phyloP scores from a whole-genome alignment of 495 filamentous ascomycete genomes.

The Pseudevernia furfuracea region DNA sequence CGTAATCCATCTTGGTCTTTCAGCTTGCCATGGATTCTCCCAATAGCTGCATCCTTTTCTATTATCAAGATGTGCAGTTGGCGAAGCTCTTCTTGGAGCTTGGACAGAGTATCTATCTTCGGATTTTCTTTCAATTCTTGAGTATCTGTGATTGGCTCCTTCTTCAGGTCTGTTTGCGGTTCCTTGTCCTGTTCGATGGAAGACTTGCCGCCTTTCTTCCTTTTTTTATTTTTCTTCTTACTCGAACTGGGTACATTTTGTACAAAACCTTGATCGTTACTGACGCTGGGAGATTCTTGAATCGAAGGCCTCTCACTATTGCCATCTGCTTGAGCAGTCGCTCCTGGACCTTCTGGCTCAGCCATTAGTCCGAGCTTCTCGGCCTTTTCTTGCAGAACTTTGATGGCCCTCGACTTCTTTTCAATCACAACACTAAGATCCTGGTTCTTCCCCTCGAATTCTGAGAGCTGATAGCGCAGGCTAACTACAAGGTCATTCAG shows the following conservation, averaged over 20 bases:
- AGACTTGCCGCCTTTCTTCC: conserved; percentile 70
- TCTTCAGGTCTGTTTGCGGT: conserved; percentile 31
- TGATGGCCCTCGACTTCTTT: conserved; percentile 17
- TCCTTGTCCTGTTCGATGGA: conserved; percentile 13
- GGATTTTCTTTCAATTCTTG: conserved; percentile 15
- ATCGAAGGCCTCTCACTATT: not conserved
- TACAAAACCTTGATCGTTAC: not conserved
- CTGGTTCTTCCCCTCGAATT: conserved; percentile 42
- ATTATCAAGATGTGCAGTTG: conserved; percentile 53
- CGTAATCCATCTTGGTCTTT: conserved; percentile 70
- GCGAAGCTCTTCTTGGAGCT: conserved; percentile 46
- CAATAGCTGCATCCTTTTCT: conserved; percentile 66
- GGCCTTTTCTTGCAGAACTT: conserved; percentile 5
- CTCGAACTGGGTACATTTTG: conserved; percentile 25
- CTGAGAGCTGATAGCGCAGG: conserved; percentile 43
- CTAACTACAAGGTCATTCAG: conserved; percentile 47
- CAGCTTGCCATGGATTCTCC: conserved; percentile 54
- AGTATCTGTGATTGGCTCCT: conserved; percentile 28
- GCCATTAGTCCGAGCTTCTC: conserved; percentile 20
- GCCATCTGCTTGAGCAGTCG: not conserved
- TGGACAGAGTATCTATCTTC: conserved; percentile 28
- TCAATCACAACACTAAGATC: conserved; percentile 38
- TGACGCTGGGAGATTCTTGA: conserved; percentile 7
- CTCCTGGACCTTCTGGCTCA: not conserved
- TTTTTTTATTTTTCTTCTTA: conserved; percentile 84